Conservation (phyloP, 140 eudicot genomes). For the Bidens hawaiensis region DNA sequence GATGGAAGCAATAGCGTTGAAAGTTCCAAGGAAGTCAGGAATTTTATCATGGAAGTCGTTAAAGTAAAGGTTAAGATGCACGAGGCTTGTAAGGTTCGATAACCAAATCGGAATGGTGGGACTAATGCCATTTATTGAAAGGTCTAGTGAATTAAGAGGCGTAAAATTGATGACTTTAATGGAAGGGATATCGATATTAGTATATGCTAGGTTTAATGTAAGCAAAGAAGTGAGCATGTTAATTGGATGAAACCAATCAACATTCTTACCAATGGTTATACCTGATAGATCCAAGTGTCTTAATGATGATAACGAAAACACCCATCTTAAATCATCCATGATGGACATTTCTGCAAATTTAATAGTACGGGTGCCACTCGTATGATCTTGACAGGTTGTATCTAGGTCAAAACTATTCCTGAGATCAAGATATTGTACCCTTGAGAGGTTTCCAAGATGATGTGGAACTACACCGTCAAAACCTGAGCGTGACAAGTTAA, state of each 20-base stretch:
- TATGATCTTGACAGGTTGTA: not conserved
- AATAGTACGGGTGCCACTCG: not conserved
- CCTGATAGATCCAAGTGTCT: conserved; percentile 7
- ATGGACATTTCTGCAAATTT: not conserved
- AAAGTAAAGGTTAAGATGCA: not conserved
- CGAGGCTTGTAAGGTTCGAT: conserved; percentile 9
- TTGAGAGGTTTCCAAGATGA: conserved; percentile 10
- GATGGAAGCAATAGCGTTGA: not conserved
- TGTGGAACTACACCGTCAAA: not conserved
- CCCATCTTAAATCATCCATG: not conserved
- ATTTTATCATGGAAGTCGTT: conserved; percentile 1
- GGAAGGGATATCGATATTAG: not conserved
- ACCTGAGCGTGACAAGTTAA: conserved; percentile 2
- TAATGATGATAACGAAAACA: conserved; percentile 1
- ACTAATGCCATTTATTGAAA: not conserved
- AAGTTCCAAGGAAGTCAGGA: not conserved
- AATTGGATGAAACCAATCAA: conserved; percentile 9
- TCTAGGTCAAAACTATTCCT: not conserved
- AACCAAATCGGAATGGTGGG: conserved; percentile 4
- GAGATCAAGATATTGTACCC: conserved; percentile 7
- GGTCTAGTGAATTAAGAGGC: conserved; percentile 6
- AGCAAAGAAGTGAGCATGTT: conserved; percentile 5
- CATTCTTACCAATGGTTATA: not conserved
- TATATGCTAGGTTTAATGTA: not conserved
- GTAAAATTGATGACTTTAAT: not conserved